These are phyloP conservation scores for Ustulina deusta DNA, from an alignment of 2,329 filamentous ascomycete genomes.

Conservation along the genomic window DNA sequence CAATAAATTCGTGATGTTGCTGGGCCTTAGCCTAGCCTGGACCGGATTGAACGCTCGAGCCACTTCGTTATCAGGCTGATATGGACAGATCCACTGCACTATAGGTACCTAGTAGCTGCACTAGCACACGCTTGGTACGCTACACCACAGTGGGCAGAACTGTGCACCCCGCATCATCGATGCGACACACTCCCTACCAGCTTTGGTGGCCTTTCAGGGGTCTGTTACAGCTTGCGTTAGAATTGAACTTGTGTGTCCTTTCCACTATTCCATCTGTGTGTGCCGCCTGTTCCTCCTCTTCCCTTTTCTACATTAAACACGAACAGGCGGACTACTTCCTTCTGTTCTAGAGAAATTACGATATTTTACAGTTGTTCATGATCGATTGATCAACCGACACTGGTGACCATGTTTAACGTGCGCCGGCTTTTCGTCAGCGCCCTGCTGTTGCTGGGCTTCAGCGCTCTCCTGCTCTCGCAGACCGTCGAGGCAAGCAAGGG, in stretches of 20 bases:
- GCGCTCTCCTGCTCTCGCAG: slow-evolving; percentile 66
- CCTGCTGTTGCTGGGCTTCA: slow-evolving; percentile 57
- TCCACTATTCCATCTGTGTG: slow-evolving; percentile 30
- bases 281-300: slow-evolving; percentile 14
- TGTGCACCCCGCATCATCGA: slow-evolving; percentile 42
- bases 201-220: slow-evolving; percentile 36
- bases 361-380: background rate
- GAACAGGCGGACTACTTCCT: slow-evolving; percentile 34
- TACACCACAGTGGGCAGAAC: background rate
- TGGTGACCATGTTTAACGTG: slow-evolving; percentile 76
- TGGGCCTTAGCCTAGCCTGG: slow-evolving; percentile 6
- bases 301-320: slow-evolving; percentile 22
- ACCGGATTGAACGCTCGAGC: slow-evolving; percentile 27
- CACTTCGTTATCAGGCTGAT: slow-evolving; percentile 37
- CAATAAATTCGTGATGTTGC: slow-evolving; percentile 20
- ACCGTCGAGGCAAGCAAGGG: slow-evolving; percentile 81
- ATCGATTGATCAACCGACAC: slow-evolving; percentile 24
- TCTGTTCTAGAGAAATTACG: slow-evolving; percentile 27
- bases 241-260: slow-evolving; percentile 47
- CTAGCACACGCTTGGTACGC: too few species aligned
- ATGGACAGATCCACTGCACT: slow-evolving; percentile 13
- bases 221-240: slow-evolving; percentile 34
- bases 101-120: too few species aligned
- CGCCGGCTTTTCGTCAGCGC: slow-evolving; percentile 77
- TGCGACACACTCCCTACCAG: slow-evolving; percentile 22